Percentiles rank a stretch among this genome's conserved stretches.
phyloP scores from a whole-genome alignment of 2,329 filamentous ascomycete species.

The Mycosphaerelloides madeirae region DNA sequence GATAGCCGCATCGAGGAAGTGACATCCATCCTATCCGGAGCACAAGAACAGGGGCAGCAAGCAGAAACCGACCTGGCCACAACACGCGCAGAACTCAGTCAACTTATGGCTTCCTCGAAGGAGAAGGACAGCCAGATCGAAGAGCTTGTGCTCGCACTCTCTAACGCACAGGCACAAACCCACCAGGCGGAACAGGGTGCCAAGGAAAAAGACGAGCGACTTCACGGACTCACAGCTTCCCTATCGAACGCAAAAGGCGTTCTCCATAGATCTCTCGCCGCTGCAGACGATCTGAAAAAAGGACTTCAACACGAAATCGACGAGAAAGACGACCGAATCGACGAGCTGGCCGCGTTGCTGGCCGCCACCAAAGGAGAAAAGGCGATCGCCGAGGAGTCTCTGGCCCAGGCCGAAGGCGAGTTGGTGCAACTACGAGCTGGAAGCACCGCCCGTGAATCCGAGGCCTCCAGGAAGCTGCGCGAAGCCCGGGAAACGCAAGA shows the following conservation, averaged over 20 bases:
- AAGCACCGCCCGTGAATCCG: neutral
- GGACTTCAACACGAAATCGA: neutral
- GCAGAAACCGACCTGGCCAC: too few relatives aligned
- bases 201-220: neutral
- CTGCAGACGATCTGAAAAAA: too few relatives aligned
- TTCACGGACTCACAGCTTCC: neutral
- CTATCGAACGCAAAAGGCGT: too few relatives aligned
- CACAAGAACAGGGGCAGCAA: too few relatives aligned
- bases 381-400: slow-evolving; percentile 4
- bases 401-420: slow-evolving; percentile 3
- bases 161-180: neutral
- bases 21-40: too few relatives aligned
- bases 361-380: slow-evolving; percentile 6
- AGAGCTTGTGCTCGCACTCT: neutral
- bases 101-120: too few relatives aligned
- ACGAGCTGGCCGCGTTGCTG: slow-evolving; percentile 2
- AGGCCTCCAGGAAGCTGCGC: neutral
- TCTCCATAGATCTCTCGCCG: too few relatives aligned
- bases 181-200: neutral
- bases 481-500: neutral
- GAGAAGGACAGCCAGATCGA: too few relatives aligned
- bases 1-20: too few relatives aligned
- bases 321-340: slow-evolving; percentile 1
- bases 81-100: too few relatives aligned
- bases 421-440: slow-evolving; percentile 4